Percentiles rank a stretch among this genome's conserved stretches.
These are phyloP conservation scores for button mushroom (Agaricus bisporus) DNA, from an alignment of 768 basidiomycete species.

Conservation along the genomic window DNA sequence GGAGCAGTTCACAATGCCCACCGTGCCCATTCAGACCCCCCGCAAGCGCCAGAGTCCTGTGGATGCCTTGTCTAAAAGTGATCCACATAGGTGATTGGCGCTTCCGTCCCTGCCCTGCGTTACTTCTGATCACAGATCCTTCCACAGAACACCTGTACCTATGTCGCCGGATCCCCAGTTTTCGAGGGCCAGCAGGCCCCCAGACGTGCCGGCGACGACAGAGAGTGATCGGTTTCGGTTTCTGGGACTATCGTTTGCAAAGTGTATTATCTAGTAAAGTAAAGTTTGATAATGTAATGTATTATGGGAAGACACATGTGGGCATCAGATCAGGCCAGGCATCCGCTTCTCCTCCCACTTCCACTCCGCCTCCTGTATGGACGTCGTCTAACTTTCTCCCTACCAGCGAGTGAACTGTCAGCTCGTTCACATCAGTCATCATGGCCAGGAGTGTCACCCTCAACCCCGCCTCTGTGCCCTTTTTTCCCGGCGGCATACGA, in stretches of 20 bases:
- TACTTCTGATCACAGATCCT: not conserved
- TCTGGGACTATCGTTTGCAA: conserved; percentile 25
- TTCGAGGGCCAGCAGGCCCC: not conserved
- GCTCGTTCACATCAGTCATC: too few species aligned
- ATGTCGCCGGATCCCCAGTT: not conserved
- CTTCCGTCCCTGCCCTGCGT: conserved; percentile 1
- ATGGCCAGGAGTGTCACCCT: conserved; percentile 76
- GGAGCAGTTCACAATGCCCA: conserved; percentile 23
- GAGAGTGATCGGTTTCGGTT: conserved; percentile 21
- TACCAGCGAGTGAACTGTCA: conserved; percentile 5
- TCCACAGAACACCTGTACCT: not conserved
- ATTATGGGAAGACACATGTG: conserved; percentile 11
- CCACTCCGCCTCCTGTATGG: conserved; percentile 31
- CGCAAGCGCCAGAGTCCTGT: not conserved
- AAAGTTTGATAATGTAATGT: conserved; percentile 4
- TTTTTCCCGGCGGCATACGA: conserved; percentile 70
- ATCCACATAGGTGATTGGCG: conserved; percentile 5
- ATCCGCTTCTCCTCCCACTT: conserved; percentile 7
- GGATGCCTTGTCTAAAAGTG: not conserved
- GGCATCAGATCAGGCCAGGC: conserved; percentile 9
- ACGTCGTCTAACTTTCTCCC: conserved; percentile 28
- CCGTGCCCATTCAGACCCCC: not conserved
- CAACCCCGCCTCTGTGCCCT: conserved; percentile 79
- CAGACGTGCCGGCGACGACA: conserved; percentile 2
- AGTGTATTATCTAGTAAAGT: conserved; percentile 17